phyloP scores from a whole-genome alignment of 805 yeast genomes.

The Candida dajiaensis region DNA sequence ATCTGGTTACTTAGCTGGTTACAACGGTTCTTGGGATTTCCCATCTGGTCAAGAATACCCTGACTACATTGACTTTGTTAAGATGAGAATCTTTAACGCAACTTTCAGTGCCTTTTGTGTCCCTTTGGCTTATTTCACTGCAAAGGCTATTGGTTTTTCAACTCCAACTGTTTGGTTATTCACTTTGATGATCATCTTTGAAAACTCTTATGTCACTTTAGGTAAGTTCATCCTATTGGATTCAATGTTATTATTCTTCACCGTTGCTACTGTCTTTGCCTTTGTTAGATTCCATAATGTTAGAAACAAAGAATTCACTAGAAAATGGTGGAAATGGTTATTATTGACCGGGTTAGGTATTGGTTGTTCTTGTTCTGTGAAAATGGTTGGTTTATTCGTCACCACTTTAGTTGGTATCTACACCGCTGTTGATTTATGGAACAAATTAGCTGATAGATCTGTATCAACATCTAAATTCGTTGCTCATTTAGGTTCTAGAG shows the following conservation, averaged over 20 bases:
- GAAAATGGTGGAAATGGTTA: conserved; percentile 94
- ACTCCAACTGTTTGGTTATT: conserved; percentile 71
- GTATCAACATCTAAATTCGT: conserved; percentile 44
- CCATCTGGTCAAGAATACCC: conserved; percentile 80
- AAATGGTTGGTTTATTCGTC: conserved; percentile 94
- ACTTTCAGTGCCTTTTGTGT: conserved; percentile 76
- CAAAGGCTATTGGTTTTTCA: conserved; percentile 68
- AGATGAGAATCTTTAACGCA: conserved; percentile 88
- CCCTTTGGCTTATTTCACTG: conserved; percentile 82
- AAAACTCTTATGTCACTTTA: conserved; percentile 76
- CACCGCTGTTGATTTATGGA: conserved; percentile 85
- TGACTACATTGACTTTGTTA: conserved; percentile 66
- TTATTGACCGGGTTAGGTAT: conserved; percentile 75
- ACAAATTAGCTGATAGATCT: conserved; percentile 62
- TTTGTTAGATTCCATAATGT: conserved; percentile 66
- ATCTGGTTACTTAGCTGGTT: conserved; percentile 81
- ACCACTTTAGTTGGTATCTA: conserved; percentile 86
- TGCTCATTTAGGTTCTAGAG: conserved; percentile 64
- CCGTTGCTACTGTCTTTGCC: conserved; percentile 73
- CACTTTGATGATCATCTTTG: conserved; percentile 74
- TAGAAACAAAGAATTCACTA: conserved; percentile 47
- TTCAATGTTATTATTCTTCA: conserved; percentile 85
- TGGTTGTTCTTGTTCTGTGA: conserved; percentile 89
- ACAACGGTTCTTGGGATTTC: conserved; percentile 84
- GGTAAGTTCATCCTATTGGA: conserved; percentile 89